Percentiles rank a stretch among this genome's conserved stretches.
phyloP scores from a whole-genome alignment of 176 grass and related monocot species.

The Microstegium vimineum region DNA sequence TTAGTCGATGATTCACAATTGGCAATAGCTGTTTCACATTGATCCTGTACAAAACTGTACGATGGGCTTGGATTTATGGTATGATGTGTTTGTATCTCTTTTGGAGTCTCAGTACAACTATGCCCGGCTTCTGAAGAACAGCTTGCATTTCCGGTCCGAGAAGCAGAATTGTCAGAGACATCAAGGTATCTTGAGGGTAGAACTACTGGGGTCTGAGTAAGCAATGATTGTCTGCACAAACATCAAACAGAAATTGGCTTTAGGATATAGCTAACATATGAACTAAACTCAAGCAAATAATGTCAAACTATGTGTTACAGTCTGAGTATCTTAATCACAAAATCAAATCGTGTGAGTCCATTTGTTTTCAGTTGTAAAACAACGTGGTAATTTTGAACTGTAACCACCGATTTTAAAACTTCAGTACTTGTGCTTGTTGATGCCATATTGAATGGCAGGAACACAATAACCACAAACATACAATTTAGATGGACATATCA shows the following conservation, averaged over 20 bases:
- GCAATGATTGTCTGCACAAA: constrained; percentile 65
- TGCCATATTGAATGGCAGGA: constrained; percentile 4
- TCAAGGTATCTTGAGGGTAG: constrained; percentile 48
- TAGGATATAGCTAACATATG: neutral
- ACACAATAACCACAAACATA: neutral
- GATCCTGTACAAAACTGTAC: constrained; percentile 28
- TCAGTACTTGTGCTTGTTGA: neutral
- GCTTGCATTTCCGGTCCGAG: constrained; percentile 41
- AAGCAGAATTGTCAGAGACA: constrained; percentile 50
- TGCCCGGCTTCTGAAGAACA: constrained; percentile 41
- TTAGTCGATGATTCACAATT: constrained; percentile 55
- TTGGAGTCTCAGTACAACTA: constrained; percentile 41
- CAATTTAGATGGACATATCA: neutral
- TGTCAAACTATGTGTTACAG: neutral
- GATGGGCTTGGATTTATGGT: constrained; percentile 39
- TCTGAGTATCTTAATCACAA: neutral
- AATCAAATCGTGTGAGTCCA: neutral
- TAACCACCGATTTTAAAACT: neutral
- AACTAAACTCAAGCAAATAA: neutral
- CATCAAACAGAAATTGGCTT: constrained; percentile 14
- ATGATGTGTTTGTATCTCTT: constrained; percentile 27
- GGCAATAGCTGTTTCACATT: constrained; percentile 14
- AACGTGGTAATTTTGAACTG: neutral
- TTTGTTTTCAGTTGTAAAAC: neutral
- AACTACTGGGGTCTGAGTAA: constrained; percentile 66